phyloP scores from a whole-genome alignment of 225 moss, liverwort and hornwort genomes.

The Polytrichum formosum region DNA sequence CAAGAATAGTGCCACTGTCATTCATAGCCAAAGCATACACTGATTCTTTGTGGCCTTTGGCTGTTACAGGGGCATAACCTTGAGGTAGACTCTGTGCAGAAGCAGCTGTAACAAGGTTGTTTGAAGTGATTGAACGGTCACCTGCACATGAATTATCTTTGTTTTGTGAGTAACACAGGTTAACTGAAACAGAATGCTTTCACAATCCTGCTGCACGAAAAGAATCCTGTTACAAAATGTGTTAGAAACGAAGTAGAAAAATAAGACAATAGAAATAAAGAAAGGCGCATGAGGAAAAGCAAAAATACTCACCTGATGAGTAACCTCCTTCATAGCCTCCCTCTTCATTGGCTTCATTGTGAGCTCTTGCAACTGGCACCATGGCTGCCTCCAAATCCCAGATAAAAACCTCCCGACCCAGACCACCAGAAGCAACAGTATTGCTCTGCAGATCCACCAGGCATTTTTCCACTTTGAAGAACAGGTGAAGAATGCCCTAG shows the following conservation, averaged over 20 bases:
- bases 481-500: background rate
- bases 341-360: slow-evolving; percentile 70
- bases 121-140: slow-evolving; percentile 53
- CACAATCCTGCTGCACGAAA: too few relatives aligned
- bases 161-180: background rate
- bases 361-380: slow-evolving; percentile 74
- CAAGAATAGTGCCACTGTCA: slow-evolving; percentile 77
- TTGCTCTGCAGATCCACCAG: slow-evolving; percentile 51
- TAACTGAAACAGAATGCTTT: too few relatives aligned
- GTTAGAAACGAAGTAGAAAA: background rate
- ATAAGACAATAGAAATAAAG: background rate
- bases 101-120: slow-evolving; percentile 54
- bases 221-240: too few relatives aligned
- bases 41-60: slow-evolving; percentile 95
- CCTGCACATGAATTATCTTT: slow-evolving; percentile 15
- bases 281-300: background rate
- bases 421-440: slow-evolving; percentile 80
- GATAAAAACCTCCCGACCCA: slow-evolving; percentile 90
- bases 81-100: slow-evolving; percentile 41
- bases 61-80: slow-evolving; percentile 74
- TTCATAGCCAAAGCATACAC: slow-evolving; percentile 92
- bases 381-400: slow-evolving; percentile 97
- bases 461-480: background rate
- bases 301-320: slow-evolving; percentile 33
- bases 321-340: slow-evolving; percentile 57